phyloP scores from a whole-genome alignment of 345 rosid genomes.

The Diplotaxis tenuifolia region DNA sequence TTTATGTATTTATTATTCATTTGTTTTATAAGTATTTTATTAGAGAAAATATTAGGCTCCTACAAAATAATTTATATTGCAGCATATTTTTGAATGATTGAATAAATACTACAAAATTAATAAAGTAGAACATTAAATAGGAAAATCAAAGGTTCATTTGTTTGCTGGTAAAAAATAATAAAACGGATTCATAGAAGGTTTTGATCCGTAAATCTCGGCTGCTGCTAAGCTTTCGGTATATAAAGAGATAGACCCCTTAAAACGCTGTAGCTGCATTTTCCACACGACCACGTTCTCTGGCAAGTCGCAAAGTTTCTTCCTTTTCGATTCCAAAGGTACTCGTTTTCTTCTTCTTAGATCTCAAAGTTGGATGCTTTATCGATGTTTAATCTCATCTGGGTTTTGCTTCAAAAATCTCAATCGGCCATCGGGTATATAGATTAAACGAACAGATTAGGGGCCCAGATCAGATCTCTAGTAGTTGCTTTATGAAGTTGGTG shows the following conservation, averaged over 20 bases:
- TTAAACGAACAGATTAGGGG: background rate
- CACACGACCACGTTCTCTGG: slow-evolving; percentile 17
- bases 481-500: slow-evolving; percentile 9
- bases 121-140: too few relatives aligned
- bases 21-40: too few relatives aligned
- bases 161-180: too few relatives aligned
- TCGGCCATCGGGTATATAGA: background rate
- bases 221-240: background rate
- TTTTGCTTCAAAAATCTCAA: slow-evolving; percentile 14
- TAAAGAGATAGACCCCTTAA: background rate
- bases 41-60: too few relatives aligned
- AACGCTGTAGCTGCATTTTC: background rate
- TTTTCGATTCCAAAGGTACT: slow-evolving; percentile 24
- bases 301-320: background rate
- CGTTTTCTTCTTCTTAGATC: background rate
- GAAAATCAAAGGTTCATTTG: too few relatives aligned
- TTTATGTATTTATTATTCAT: too few relatives aligned
- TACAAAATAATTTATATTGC: too few relatives aligned
- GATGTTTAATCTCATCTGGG: slow-evolving; percentile 17
- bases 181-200: background rate
- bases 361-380: slow-evolving; percentile 21
- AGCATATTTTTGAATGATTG: too few relatives aligned
- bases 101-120: too few relatives aligned
- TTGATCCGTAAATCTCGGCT: slow-evolving; percentile 18
- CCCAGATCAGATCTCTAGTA: background rate